Conservation (phyloP, 768 basidiomycete genomes). For the Auriscalpium orientale region DNA sequence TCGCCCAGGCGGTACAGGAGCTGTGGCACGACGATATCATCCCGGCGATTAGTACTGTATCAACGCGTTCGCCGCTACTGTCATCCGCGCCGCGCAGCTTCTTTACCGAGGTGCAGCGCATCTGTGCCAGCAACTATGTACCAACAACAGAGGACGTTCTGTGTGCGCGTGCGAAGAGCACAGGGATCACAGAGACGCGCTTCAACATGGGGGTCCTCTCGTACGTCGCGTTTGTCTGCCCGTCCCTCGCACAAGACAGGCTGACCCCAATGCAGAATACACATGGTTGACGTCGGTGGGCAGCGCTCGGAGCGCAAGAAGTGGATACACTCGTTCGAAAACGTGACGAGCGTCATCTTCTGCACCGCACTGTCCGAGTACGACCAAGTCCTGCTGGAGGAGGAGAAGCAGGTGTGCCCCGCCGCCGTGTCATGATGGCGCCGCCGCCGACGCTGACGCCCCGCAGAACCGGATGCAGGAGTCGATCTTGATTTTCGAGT, state of each 20-base stretch:
- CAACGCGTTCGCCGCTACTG: too few relatives aligned
- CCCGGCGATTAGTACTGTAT: slow-evolving; percentile 32
- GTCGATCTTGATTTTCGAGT: slow-evolving; percentile 67
- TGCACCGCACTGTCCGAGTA: slow-evolving; percentile 72
- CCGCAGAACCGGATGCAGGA: slow-evolving; percentile 69
- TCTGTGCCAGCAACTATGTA: slow-evolving; percentile 72
- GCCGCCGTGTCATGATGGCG: neutral
- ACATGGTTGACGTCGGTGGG: slow-evolving; percentile 74
- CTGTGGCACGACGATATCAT: slow-evolving; percentile 65
- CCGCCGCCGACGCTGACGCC: neutral
- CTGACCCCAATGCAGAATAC: slow-evolving; percentile 30
- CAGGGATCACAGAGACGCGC: slow-evolving; percentile 85
- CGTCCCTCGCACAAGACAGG: neutral
- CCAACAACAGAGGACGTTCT: slow-evolving; percentile 85
- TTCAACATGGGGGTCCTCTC: slow-evolving; percentile 57
- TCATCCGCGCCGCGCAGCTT: slow-evolving; percentile 52
- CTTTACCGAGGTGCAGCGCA: slow-evolving; percentile 77
- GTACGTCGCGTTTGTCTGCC: slow-evolving; percentile 13
- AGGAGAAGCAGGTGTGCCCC: slow-evolving; percentile 53
- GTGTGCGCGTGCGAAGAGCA: slow-evolving; percentile 81
- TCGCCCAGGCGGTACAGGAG: slow-evolving; percentile 60
- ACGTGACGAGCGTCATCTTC: slow-evolving; percentile 75
- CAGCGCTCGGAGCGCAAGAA: slow-evolving; percentile 56
- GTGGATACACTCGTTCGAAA: slow-evolving; percentile 64
- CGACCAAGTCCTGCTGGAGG: slow-evolving; percentile 65